phyloP scores from a whole-genome alignment of 345 rosid species.

The Sonneratia caseolaris region DNA sequence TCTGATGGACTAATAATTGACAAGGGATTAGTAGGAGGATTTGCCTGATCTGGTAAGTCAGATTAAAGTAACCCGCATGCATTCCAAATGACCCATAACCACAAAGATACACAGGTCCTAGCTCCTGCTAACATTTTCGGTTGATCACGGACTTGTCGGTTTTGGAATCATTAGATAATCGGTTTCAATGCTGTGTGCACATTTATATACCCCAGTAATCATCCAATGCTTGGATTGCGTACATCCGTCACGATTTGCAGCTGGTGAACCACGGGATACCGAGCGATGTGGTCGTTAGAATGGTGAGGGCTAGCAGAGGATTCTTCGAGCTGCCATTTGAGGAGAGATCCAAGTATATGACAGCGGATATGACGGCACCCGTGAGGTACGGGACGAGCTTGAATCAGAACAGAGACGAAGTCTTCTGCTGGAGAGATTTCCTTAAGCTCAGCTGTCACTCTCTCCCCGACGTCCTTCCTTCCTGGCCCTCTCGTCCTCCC shows the following conservation, averaged over 20 bases:
- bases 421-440: constrained; percentile 37
- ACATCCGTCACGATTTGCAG: constrained; percentile 12
- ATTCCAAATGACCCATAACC: neutral
- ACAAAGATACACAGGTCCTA: neutral
- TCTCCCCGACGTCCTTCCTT: constrained; percentile 17
- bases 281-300: constrained; percentile 3
- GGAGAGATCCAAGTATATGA: constrained; percentile 36
- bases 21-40: no score
- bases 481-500: constrained; percentile 30
- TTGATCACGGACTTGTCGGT: no score
- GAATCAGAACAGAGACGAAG: constrained; percentile 26
- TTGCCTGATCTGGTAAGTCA: no score
- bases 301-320: constrained; percentile 14
- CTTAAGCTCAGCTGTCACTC: constrained; percentile 34
- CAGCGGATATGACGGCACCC: constrained; percentile 18
- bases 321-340: constrained; percentile 30
- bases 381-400: constrained; percentile 35
- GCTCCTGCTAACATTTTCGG: no score
- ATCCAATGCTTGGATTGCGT: neutral
- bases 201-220: neutral
- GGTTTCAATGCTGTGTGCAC: neutral
- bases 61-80: no score
- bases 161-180: neutral
- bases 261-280: constrained; percentile 26
- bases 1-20: no score